Evolutionary conservation across 106 monocot species (phyloP).

Genomic region (Apostasia ramifera): DNA sequence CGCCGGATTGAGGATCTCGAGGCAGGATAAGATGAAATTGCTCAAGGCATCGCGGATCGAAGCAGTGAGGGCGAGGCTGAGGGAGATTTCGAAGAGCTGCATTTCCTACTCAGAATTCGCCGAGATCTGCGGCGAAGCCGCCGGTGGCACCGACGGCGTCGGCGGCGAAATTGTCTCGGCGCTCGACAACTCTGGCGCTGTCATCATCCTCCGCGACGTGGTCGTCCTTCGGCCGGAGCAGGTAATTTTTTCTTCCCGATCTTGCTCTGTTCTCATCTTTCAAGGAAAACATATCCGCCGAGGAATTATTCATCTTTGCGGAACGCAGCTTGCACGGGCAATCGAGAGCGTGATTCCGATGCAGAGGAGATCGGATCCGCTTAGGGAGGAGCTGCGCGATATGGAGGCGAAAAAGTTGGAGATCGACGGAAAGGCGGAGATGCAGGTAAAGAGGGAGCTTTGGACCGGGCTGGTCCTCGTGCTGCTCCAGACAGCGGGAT

Average conservation of each 20-base stretch:
- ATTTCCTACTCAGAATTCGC: constrained; percentile 43
- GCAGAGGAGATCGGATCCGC: neutral
- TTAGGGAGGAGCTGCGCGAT: constrained; percentile 2
- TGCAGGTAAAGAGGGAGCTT: constrained; percentile 17
- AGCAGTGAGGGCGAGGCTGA: constrained; percentile 35
- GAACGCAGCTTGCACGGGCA: constrained; percentile 13
- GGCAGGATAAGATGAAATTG: constrained; percentile 48
- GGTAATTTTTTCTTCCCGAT: constrained; percentile 17
- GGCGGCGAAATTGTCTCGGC: constrained; percentile 22
- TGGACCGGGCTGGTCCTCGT: constrained; percentile 24
- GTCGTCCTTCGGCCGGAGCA: constrained; percentile 59
- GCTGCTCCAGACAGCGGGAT: constrained; percentile 20
- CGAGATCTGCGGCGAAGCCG: constrained; percentile 41
- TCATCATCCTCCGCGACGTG: constrained; percentile 42
- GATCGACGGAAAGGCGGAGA: constrained; percentile 21
- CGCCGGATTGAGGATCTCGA: constrained; percentile 14
- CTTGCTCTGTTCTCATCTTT: neutral
- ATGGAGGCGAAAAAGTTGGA: constrained; percentile 18
- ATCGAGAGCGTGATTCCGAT: constrained; percentile 6
- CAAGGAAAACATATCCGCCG: neutral
- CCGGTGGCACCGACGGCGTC: constrained; percentile 22
- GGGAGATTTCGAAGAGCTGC: constrained; percentile 21
- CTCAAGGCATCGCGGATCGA: constrained; percentile 43
- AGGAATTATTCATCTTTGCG: neutral
- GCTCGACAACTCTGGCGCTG: constrained; percentile 51